Evolutionary conservation across 306 rosid genomes (phyloP).

Genomic region (Astragalus glycyphyllos): DNA sequence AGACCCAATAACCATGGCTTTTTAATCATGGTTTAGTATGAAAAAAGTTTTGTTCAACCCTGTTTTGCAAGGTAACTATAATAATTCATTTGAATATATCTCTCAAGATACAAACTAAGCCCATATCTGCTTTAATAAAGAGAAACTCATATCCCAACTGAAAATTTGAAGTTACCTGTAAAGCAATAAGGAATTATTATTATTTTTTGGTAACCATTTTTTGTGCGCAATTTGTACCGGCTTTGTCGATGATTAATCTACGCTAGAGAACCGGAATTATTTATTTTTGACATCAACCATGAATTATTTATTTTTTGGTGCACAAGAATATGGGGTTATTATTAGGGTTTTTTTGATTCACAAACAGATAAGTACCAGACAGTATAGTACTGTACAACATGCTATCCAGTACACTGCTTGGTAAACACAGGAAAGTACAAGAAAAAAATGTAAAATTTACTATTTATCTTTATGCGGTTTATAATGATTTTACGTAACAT

Average conservation of each 20-base stretch:
- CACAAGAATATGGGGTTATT: not conserved
- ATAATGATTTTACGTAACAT: no score
- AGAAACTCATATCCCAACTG: conserved; percentile 36
- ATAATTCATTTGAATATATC: conserved; percentile 39
- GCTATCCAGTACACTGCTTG: no score
- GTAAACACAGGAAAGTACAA: no score
- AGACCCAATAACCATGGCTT: conserved; percentile 41
- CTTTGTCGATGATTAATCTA: no score
- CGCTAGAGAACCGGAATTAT: no score
- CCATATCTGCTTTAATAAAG: conserved; percentile 31
- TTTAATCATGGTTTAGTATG: conserved; percentile 38
- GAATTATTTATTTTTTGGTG: conserved; percentile 20
- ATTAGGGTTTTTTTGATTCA: not conserved
- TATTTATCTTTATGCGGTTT: no score
- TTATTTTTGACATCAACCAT: no score
- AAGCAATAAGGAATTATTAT: conserved; percentile 20
- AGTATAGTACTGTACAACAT: no score
- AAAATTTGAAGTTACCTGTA: conserved; percentile 28
- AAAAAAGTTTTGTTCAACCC: conserved; percentile 38
- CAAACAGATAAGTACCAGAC: no score
- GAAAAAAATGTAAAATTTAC: no score
- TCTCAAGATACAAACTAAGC: conserved; percentile 21
- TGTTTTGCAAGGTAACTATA: conserved; percentile 31
- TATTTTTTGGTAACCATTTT: conserved; percentile 23
- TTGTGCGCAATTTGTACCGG: no score